Evolutionary conservation across 176 grass and related monocot genomes (phyloP).

Genomic region (Aegilops speltoides): DNA sequence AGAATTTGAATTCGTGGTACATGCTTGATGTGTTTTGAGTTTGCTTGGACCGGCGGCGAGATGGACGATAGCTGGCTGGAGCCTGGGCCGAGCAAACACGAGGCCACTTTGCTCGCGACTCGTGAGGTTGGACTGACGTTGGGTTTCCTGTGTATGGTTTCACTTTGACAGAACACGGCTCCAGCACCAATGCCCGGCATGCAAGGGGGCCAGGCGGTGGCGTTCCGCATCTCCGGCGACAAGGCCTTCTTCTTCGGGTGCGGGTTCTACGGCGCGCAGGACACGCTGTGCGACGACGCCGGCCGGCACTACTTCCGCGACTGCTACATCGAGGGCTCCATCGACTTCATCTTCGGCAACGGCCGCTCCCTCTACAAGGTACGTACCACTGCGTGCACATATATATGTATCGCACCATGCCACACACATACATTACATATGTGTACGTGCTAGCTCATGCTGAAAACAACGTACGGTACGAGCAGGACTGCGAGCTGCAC

Average conservation of each 20-base stretch:
- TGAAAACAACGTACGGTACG: background rate
- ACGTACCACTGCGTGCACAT: background rate
- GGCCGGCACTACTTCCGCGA: conserved; percentile 96
- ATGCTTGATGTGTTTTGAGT: background rate
- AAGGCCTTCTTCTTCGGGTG: conserved; percentile 94
- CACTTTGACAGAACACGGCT: conserved; percentile 75
- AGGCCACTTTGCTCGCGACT: background rate
- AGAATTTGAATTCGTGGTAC: conserved; percentile 19
- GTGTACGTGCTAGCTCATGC: background rate
- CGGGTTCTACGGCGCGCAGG: conserved; percentile 97
- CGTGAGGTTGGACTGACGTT: background rate
- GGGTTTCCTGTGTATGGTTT: background rate
- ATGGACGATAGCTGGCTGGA: background rate
- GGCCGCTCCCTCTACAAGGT: conserved; percentile 96
- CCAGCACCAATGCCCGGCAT: conserved; percentile 83
- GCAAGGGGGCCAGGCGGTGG: conserved; percentile 89
- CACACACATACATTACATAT: background rate
- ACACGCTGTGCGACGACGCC: conserved; percentile 93
- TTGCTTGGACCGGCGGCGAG: background rate
- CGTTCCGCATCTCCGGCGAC: conserved; percentile 94
- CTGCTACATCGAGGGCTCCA: conserved; percentile 91
- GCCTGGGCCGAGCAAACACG: background rate
- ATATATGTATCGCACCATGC: background rate
- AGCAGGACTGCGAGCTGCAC: conserved; percentile 74
- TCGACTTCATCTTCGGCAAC: conserved; percentile 99